Percentiles rank a stretch among this genome's conserved stretches.
Conservation (phyloP, 2,329 filamentous ascomycete genomes). For the Cladosporium sp. region DNA sequence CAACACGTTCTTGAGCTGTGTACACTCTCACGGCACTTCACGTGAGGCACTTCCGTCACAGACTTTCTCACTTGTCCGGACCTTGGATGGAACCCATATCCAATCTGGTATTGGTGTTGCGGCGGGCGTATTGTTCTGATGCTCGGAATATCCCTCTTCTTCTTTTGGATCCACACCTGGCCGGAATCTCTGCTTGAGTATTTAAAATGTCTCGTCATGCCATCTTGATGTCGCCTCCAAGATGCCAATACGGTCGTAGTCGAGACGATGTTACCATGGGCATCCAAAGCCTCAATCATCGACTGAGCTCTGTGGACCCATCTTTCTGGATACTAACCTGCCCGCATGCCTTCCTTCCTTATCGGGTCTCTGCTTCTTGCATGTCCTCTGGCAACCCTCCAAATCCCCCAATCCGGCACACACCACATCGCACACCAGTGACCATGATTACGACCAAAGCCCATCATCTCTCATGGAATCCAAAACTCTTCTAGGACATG, state of each 20-base stretch:
- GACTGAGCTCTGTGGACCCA: no score
- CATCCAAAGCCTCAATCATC: no score
- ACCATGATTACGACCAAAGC: not conserved
- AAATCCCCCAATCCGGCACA: not conserved
- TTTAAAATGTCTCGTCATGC: not conserved
- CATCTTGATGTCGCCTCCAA: no score
- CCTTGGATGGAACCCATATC: not conserved
- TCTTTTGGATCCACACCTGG: no score
- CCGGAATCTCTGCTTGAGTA: no score
- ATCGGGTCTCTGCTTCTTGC: not conserved
- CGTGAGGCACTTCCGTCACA: not conserved
- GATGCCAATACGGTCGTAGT: not conserved
- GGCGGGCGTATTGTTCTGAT: not conserved
- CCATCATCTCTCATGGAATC: constrained; percentile 9
- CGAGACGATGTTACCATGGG: no score
- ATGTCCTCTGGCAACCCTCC: not conserved
- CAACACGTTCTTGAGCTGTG: no score
- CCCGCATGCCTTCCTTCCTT: not conserved
- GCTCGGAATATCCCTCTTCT: no score
- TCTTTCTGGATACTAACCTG: not conserved
- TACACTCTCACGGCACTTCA: no score
- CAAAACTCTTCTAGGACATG: constrained; percentile 10
- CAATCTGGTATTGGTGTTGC: not conserved
- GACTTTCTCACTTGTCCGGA: not conserved
- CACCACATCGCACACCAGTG: not conserved